Base-by-base conservation (phyloP, 2,329 filamentous ascomycete species). In the Camptophora hylomeconis region DNA sequence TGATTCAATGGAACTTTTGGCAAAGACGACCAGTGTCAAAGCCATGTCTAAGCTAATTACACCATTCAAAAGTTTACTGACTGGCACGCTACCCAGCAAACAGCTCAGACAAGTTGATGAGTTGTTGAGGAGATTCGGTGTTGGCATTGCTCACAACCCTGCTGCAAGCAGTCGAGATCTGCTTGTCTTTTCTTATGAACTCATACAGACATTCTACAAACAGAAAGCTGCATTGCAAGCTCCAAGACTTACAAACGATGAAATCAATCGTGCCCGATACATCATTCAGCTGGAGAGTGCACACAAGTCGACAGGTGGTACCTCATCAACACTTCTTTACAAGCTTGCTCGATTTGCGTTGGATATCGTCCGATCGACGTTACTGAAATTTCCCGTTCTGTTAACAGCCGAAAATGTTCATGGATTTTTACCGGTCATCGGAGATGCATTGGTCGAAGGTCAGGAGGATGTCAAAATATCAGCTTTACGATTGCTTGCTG, bases 381-480 rank as follows among this genome's bases (percentile, higher is more conserved):
- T 94, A 35, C 82, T 81, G 46, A 92, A 92, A 50, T 75, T 92
- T 41, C 79, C 86, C 31, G 71, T 72, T 31, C 64, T 98, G 16
- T 72, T 84, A 39, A 94, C 78, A 1, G 63, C 81, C 1, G 63
- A 67, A 23, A 94, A 94, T 42, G 59, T 98, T 24, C 62, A 73
- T 23, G 87, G 84, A 0, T 94, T 95, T 47, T 60, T 98, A 27
- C 83, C 84, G 1, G 75, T 94, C 34, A 67, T 95, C 18, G 86
- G 87, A 30, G 89, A 98, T 53, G 75, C 82, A 1, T 64, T 95
- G 23, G 65, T 93, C 5, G 75, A 75, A 41, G 75, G 74, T 2
- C 82, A 94, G 47, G 87, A 95, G 47, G 89, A 98, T 50, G 80
- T 98, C 35, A 89, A 92, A 57, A 72, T 92, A 18, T 78, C 87